Conservation (phyloP, 352 stramenopile genomes). For the Pythium folliculosum region DNA sequence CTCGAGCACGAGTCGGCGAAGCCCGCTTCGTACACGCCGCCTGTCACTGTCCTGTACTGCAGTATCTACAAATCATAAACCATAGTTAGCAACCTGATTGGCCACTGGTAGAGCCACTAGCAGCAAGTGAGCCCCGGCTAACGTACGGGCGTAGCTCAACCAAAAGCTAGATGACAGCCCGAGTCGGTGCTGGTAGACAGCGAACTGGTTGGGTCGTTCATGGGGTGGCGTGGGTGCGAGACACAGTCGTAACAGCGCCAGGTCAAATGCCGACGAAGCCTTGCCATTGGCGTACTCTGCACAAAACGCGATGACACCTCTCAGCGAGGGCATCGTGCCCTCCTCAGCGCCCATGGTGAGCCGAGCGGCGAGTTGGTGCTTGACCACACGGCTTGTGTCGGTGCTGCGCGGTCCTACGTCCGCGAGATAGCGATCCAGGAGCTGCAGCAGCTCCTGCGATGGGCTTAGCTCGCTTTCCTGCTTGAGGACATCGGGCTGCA, state of each 20-base stretch:
- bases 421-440: conserved; percentile 17
- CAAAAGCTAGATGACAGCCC: conserved; percentile 5
- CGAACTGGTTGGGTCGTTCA: conserved; percentile 13
- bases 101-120: no score
- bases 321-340: background rate
- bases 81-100: background rate
- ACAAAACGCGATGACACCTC: background rate
- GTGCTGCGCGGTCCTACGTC: conserved; percentile 11
- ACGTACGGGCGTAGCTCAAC: conserved; percentile 14
- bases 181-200: conserved; percentile 3
- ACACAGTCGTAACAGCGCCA: conserved; percentile 18
- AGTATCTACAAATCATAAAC: conserved; percentile 3
- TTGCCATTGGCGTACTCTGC: background rate
- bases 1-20: conserved; percentile 10
- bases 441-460: conserved; percentile 4
- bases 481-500: conserved; percentile 20
- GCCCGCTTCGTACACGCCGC: conserved; percentile 1
- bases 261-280: conserved; percentile 7
- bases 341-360: background rate
- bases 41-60: conserved; percentile 16
- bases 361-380: background rate
- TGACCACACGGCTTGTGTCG: background rate
- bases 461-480: background rate
- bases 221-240: conserved; percentile 9
- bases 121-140: background rate